phyloP scores from a whole-genome alignment of 768 basidiomycete genomes.

The Dentipellis fragilis region DNA sequence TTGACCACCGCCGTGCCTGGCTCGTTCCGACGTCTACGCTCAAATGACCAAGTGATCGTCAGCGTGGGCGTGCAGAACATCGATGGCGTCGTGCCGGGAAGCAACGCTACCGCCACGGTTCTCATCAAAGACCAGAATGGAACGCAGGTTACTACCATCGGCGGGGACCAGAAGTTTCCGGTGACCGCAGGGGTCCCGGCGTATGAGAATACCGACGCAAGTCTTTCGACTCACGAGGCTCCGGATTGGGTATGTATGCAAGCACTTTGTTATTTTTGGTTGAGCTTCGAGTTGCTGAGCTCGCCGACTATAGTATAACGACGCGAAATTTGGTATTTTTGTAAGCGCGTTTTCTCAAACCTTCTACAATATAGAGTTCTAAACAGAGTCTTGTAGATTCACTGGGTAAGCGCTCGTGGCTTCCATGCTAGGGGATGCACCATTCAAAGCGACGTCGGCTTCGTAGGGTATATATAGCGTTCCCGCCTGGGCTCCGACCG shows the following conservation, averaged over 20 bases:
- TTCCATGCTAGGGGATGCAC: too few relatives aligned
- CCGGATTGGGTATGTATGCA: not conserved
- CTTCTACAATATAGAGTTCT: not conserved
- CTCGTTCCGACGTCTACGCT: slow-evolving; percentile 33
- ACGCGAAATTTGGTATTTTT: not conserved
- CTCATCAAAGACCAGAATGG: not conserved
- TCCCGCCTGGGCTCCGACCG: slow-evolving; percentile 28
- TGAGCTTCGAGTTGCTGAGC: not conserved
- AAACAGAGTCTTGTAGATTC: not conserved
- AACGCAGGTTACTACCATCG: not conserved
- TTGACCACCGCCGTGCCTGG: slow-evolving; percentile 19
- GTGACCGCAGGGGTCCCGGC: slow-evolving; percentile 27
- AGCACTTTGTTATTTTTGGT: not conserved
- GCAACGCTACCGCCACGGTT: slow-evolving; percentile 5
- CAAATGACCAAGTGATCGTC: slow-evolving; percentile 39
- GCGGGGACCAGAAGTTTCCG: slow-evolving; percentile 20
- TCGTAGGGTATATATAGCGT: slow-evolving; percentile 31
- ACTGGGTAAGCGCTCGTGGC: not conserved
- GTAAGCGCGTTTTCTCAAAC: not conserved
- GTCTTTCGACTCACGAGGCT: slow-evolving; percentile 34
- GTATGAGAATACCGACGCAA: slow-evolving; percentile 28
- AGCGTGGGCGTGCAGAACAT: slow-evolving; percentile 32
- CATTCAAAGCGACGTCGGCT: too few relatives aligned
- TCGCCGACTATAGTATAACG: not conserved
- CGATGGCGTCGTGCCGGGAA: slow-evolving; percentile 12